Evolutionary conservation across 129 eudicot genomes (phyloP).

Genomic region (Cynara cardunculus): DNA sequence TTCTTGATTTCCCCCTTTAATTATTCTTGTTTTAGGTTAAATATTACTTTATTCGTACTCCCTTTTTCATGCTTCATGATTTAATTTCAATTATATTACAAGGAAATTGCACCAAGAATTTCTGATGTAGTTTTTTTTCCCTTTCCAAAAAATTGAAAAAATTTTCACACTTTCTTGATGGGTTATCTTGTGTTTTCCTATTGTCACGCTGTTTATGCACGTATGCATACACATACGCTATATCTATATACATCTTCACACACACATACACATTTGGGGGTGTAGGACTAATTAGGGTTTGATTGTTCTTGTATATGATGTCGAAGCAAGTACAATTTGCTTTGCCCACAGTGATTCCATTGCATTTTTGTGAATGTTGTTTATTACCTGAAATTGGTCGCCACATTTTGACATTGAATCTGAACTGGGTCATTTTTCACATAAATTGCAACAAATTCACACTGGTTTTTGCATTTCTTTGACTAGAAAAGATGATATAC

Average conservation of each 20-base stretch:
- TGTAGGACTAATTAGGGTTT: constrained; percentile 18
- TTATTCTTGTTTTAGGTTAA: neutral
- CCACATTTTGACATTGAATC: no score
- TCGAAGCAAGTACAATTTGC: neutral
- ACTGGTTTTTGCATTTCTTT: neutral
- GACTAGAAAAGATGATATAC: neutral
- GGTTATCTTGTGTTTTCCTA: neutral
- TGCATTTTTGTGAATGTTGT: constrained; percentile 23
- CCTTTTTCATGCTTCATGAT: neutral
- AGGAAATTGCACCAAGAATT: neutral
- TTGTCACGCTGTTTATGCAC: constrained; percentile 2
- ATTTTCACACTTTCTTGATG: constrained; percentile 21
- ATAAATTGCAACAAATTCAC: neutral
- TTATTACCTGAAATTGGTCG: no score
- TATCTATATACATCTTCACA: neutral
- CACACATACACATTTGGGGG: neutral
- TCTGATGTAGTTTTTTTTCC: neutral
- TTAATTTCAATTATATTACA: constrained; percentile 8
- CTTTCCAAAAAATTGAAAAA: neutral
- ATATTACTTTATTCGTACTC: neutral
- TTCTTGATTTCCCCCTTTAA: neutral
- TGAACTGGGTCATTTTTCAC: neutral
- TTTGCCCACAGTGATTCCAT: constrained; percentile 3
- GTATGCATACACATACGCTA: neutral
- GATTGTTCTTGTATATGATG: constrained; percentile 8